Evolutionary conservation across 495 filamentous ascomycete species (phyloP).

Genomic region (Penicillium soppii): DNA sequence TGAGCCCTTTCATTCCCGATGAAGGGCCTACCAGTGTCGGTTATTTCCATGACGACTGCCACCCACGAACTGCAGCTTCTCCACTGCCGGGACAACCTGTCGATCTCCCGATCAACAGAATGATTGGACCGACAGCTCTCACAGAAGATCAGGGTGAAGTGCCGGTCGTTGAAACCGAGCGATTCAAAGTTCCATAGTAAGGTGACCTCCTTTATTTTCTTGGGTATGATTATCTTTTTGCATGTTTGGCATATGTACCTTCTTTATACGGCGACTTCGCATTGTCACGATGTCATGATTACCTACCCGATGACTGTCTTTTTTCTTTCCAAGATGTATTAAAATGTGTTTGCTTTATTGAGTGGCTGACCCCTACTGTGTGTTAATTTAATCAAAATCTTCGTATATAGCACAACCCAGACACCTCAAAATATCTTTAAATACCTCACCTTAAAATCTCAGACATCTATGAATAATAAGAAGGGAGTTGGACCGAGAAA

Average conservation of each 20-base stretch:
- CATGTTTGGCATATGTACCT: slow-evolving; percentile 9
- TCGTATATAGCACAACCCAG: not conserved
- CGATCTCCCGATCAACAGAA: slow-evolving; percentile 22
- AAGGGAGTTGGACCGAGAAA: slow-evolving; percentile 28
- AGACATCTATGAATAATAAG: slow-evolving; percentile 9
- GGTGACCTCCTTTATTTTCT: not conserved
- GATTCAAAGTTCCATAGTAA: slow-evolving; percentile 17
- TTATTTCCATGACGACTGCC: slow-evolving; percentile 15
- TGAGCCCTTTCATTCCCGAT: slow-evolving; percentile 10
- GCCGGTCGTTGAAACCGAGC: slow-evolving; percentile 10
- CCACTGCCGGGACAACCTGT: slow-evolving; percentile 14
- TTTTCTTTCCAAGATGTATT: slow-evolving; percentile 1
- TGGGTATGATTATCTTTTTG: slow-evolving; percentile 13
- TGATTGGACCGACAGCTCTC: slow-evolving; percentile 8
- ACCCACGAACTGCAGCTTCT: slow-evolving; percentile 9
- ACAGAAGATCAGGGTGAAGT: slow-evolving; percentile 12
- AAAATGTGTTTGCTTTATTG: not conserved
- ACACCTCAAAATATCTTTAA: no score
- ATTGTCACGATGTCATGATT: slow-evolving; percentile 21
- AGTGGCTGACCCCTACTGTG: not conserved
- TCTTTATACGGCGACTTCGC: not conserved
- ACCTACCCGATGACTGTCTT: not conserved
- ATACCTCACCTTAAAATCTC: not conserved
- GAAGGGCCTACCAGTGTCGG: slow-evolving; percentile 12
- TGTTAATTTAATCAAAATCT: not conserved